Conservation (phyloP, 352 stramenopile genomes). For the Phytophthora capsici region DNA sequence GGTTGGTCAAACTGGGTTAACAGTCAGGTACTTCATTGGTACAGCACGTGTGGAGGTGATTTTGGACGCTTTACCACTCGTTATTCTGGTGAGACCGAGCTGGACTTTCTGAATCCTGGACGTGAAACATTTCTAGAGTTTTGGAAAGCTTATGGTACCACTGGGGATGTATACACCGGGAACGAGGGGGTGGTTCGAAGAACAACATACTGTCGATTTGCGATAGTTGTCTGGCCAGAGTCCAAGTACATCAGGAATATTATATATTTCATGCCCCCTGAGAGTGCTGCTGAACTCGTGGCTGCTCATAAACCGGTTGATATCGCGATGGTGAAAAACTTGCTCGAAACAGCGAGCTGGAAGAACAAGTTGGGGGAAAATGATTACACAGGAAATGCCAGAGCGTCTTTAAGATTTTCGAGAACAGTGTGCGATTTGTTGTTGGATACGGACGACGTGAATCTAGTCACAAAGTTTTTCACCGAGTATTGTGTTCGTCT, state of each 20-base stretch:
- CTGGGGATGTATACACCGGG: constrained; percentile 9
- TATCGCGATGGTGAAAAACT: too few relatives aligned
- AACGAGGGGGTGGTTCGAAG: constrained; percentile 16
- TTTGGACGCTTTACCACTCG: background rate
- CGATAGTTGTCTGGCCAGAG: constrained; percentile 24
- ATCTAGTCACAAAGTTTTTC: too few relatives aligned
- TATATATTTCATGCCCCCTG: too few relatives aligned
- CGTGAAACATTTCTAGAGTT: constrained; percentile 9
- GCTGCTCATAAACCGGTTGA: too few relatives aligned
- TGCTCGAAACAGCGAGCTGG: background rate
- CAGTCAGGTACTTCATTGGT: background rate
- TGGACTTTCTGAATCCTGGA: constrained; percentile 19
- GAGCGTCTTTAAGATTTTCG: constrained; percentile 1
- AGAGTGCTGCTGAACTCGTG: too few relatives aligned
- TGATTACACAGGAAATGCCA: background rate
- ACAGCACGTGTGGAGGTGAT: background rate
- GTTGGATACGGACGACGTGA: constrained; percentile 3
- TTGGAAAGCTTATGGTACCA: constrained; percentile 4
- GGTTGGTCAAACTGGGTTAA: background rate
- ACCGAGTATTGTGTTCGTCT: too few relatives aligned
- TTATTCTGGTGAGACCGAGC: background rate
- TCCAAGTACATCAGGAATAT: background rate
- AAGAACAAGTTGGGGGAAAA: background rate
- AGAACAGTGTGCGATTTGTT: constrained; percentile 7
- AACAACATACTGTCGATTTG: constrained; percentile 13